Base-by-base conservation (phyloP, 148 eudicot genomes). In the Amaranthus hypochondriacus region DNA sequence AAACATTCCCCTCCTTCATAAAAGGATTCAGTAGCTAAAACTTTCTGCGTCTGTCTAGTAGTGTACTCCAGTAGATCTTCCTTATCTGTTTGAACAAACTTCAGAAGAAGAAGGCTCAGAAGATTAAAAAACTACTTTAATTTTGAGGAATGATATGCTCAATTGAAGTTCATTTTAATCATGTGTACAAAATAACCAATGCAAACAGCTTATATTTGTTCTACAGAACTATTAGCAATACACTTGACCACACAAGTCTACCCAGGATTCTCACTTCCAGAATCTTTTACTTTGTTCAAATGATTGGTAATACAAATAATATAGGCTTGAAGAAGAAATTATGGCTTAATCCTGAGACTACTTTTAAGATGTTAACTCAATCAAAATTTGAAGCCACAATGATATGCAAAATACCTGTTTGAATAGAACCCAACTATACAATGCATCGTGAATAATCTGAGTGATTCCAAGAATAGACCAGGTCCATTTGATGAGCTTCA, bases 391-490 rank as follows among this genome's bases (percentile, higher is more conserved):
- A 15, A 48, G 62, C 48, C 44, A 66, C 8, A 63, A 70, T 28
- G 43, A 53, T 10, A 49, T 49, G 15, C 18, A 62, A 8, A 58
- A 62, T 84, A 94, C 98, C 98, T 94, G 98, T 70, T 87, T 86
- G 76, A 93, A 93, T 66, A 91, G 90, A 77, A 91, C 97, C 98
- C 98, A 94, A 43, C 86, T 86, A 71, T 83, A 88, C 62, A 94
- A 76, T 52, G 93, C 87, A 79, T 86, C 83, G 79, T 94, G 97
- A 67, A 86, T 72, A 65, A 83, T 87, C 83, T 84, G 87, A 77
- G 83, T 88, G 75, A 94, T 88, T 72, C 98, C 98, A 69, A 94
- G 86, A 70, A 85, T 75, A 75, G 91, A 78, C 98, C 98, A 94
- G 5, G 97, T 86, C 73, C 81, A 82, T 83, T 88, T 85, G 73